Percentiles rank a stretch among this genome's conserved stretches.
phyloP scores from a whole-genome alignment of 768 basidiomycete species.

The Hygrocybe coccinea region DNA sequence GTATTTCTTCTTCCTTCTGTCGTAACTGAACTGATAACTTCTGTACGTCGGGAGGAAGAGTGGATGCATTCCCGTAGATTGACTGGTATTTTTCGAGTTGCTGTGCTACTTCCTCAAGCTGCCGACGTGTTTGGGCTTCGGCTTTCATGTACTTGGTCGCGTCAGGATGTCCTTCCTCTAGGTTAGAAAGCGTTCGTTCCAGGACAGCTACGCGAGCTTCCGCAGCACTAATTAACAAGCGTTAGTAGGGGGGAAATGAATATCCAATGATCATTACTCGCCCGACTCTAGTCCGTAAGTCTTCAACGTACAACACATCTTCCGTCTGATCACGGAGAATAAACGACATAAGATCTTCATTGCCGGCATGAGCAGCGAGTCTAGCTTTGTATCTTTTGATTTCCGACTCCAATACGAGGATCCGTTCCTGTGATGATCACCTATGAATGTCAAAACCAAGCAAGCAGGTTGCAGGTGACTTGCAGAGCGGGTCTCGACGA shows the following conservation, averaged over 20 bases:
- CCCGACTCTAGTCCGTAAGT: slow-evolving; percentile 52
- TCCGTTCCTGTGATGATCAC: slow-evolving; percentile 53
- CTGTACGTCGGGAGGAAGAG: slow-evolving; percentile 46
- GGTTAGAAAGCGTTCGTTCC: slow-evolving; percentile 46
- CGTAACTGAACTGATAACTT: slow-evolving; percentile 52
- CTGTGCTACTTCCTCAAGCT: slow-evolving; percentile 40
- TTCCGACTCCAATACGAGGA: slow-evolving; percentile 67
- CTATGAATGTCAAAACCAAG: slow-evolving; percentile 12
- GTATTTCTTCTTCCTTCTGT: slow-evolving; percentile 64
- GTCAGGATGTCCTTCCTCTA: slow-evolving; percentile 51
- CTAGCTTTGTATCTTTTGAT: slow-evolving; percentile 65
- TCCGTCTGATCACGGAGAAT: slow-evolving; percentile 55
- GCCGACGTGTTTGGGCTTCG: slow-evolving; percentile 48
- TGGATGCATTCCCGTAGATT: slow-evolving; percentile 52
- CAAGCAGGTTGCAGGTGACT: slow-evolving; percentile 12
- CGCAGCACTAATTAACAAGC: slow-evolving; percentile 38
- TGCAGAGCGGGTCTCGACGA: slow-evolving; percentile 61
- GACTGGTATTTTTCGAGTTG: slow-evolving; percentile 59
- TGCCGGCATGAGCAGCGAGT: slow-evolving; percentile 68
- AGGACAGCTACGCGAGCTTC: slow-evolving; percentile 48
- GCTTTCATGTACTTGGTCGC: slow-evolving; percentile 43
- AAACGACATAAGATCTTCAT: slow-evolving; percentile 69
- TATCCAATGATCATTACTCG: slow-evolving; percentile 29
- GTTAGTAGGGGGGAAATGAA: slow-evolving; percentile 11
- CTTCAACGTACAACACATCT: slow-evolving; percentile 46